Base-by-base conservation (phyloP, 345 rosid genomes). In the Aethionema arabicum region DNA sequence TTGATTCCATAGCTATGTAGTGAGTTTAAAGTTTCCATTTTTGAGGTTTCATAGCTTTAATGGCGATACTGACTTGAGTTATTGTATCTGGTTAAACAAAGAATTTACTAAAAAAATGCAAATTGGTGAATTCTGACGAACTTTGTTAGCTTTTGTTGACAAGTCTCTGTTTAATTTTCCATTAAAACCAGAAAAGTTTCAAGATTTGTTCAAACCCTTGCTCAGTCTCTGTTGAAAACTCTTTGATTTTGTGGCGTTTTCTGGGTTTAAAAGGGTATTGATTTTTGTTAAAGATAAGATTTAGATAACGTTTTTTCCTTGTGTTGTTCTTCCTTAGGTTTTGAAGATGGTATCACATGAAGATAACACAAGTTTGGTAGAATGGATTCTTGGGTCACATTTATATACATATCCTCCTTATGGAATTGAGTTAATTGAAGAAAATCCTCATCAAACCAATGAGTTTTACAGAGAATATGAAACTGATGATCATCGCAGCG, bases 341-440 rank as follows among this genome's bases (percentile, higher is more conserved):
- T 4, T 2, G 47, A 54, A 66, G 43, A 71, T 72, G 76, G 72
- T 72, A 27, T 59, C 63, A 65, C 76, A 72, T 59, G 76, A 72
- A 59, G 76, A 60, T 59, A 70, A 74, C 60, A 70, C 55, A 47
- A 37, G 70, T 61, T 44, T 74, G 49, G 68, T 70, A 40, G 76
- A 80, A 58, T 89, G 99, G 99, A 31, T 93, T 72, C 85, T 92
- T 56, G 85, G 86, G 13, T 74, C 76, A 60, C 79, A 67, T 55
- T 78, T 82, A 5, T 70, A 60, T 36, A 54, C 63, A 2, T 74
- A 78, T 80, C 51, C 81, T 48, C 91, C 77, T 54, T 87, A 83
- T 73, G 76, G 77, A 41, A 63, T 67, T 50, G 85, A 75, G 57
- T 36, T 74, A 44, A 35, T 73, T 33, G 88, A 79, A 4, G 75